Conservation (phyloP, 202 grass and related monocot species). For the Zizania palustris region DNA sequence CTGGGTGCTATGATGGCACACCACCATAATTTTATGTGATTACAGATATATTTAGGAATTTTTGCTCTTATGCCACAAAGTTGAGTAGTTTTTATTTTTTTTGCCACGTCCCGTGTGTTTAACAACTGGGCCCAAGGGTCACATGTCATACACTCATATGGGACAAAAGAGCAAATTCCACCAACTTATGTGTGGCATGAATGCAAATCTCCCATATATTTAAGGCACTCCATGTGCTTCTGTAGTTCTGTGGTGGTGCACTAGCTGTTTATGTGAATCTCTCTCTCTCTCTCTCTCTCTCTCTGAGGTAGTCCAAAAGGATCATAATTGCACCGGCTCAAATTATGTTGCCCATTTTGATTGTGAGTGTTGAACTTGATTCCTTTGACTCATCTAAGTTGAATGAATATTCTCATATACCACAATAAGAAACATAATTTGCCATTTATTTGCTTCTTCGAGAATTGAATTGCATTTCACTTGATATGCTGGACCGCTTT, state of each 20-base stretch:
- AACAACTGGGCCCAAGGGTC: no score
- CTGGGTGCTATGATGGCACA: constrained; percentile 24
- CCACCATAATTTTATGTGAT: constrained; percentile 22
- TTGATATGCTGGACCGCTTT: constrained; percentile 32
- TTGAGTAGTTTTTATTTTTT: no score
- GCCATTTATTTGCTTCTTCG: constrained; percentile 8
- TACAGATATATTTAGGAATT: no score
- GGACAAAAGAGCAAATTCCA: no score
- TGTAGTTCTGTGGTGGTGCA: constrained; percentile 28
- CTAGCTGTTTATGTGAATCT: constrained; percentile 17
- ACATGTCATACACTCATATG: no score
- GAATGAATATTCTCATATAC: constrained; percentile 18
- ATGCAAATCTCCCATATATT: no score
- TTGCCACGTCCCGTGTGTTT: no score
- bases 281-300: background rate
- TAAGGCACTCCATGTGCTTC: constrained; percentile 35
- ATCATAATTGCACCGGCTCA: constrained; percentile 5
- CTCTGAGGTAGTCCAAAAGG: constrained; percentile 30
- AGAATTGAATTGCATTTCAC: background rate
- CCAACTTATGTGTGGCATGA: no score
- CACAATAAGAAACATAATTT: constrained; percentile 1
- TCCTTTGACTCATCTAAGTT: background rate
- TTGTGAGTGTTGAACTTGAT: background rate
- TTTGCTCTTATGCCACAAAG: no score
- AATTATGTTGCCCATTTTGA: constrained; percentile 8